These are phyloP conservation scores for Stevia rebaudiana DNA, from an alignment of 140 eudicot species.

Conservation along the genomic window DNA sequence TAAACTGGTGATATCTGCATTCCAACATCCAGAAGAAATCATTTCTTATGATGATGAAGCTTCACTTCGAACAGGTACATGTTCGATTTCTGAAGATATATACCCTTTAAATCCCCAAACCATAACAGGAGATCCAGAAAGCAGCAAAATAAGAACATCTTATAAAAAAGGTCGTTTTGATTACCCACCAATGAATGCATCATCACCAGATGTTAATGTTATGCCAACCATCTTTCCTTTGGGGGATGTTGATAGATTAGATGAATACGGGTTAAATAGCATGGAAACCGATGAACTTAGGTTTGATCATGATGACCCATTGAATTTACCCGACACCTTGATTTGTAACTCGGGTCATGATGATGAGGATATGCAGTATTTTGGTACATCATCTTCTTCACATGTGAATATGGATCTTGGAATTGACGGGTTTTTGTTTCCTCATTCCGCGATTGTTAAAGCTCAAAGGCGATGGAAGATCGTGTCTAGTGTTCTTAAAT, in stretches of 20 bases:
- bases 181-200: slow-evolving; percentile 33
- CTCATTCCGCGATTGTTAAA: slow-evolving; percentile 41
- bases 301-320: slow-evolving; percentile 47
- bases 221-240: slow-evolving; percentile 46
- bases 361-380: slow-evolving; percentile 43
- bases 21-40: slow-evolving; percentile 43
- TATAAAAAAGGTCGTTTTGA: slow-evolving; percentile 33
- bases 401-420: slow-evolving; percentile 33
- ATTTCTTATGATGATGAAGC: slow-evolving; percentile 52
- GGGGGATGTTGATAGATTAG: slow-evolving; percentile 34
- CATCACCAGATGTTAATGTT: slow-evolving; percentile 44
- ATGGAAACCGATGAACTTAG: slow-evolving; percentile 46
- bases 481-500: slow-evolving; percentile 47
- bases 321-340: slow-evolving; percentile 35
- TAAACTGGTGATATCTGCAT: slow-evolving; percentile 55
- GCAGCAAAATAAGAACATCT: slow-evolving; percentile 19
- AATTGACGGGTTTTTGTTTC: slow-evolving; percentile 43
- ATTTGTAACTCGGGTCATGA: slow-evolving; percentile 38
- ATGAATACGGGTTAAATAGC: slow-evolving; percentile 45
- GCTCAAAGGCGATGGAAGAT: slow-evolving; percentile 68
- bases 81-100: slow-evolving; percentile 36
- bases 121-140: slow-evolving; percentile 26
- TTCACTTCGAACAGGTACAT: slow-evolving; percentile 40
- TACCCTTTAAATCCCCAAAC: slow-evolving; percentile 27
- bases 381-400: slow-evolving; percentile 40